These are phyloP conservation scores for Betula pendula DNA, from an alignment of 306 rosid genomes.

Conservation along the genomic window DNA sequence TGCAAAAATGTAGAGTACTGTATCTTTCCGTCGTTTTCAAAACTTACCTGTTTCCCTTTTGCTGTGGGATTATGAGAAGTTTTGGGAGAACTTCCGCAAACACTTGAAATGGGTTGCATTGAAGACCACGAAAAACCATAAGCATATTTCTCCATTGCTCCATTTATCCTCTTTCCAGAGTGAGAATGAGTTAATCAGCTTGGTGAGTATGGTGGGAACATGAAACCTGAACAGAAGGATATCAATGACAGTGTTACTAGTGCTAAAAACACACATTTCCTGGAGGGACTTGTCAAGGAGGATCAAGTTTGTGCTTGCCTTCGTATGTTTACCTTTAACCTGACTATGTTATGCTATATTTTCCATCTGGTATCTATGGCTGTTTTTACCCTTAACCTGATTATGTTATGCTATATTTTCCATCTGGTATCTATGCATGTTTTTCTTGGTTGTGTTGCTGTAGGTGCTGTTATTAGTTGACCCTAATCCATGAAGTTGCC, in stretches of 20 bases:
- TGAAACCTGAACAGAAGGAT: constrained; percentile 95
- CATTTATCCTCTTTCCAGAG: constrained; percentile 89
- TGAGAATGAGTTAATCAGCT: constrained; percentile 72
- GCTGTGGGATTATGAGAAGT: too few relatives aligned
- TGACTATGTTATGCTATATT: neutral
- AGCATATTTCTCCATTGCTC: constrained; percentile 90
- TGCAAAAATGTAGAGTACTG: neutral
- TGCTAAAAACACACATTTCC: constrained; percentile 85
- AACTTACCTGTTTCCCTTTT: too few relatives aligned
- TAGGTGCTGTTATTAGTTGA: constrained; percentile 91
- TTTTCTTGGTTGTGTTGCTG: constrained; percentile 26
- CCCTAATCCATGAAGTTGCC: constrained; percentile 92
- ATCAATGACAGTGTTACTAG: constrained; percentile 88
- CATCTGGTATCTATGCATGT: constrained; percentile 7
- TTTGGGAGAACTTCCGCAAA: too few relatives aligned
- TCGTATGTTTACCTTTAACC: neutral
- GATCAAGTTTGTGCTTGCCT: constrained; percentile 52
- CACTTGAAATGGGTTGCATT: too few relatives aligned
- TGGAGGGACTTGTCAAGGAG: constrained; percentile 79
- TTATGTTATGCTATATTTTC: neutral
- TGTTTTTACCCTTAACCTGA: constrained; percentile 4
- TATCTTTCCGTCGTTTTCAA: too few relatives aligned
- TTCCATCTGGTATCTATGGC: constrained; percentile 1
- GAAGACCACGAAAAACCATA: constrained; percentile 96
- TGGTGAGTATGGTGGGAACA: constrained; percentile 93